These are phyloP conservation scores for Sporothrix luriei DNA, from an alignment of 2,329 filamentous ascomycete genomes.

Conservation along the genomic window DNA sequence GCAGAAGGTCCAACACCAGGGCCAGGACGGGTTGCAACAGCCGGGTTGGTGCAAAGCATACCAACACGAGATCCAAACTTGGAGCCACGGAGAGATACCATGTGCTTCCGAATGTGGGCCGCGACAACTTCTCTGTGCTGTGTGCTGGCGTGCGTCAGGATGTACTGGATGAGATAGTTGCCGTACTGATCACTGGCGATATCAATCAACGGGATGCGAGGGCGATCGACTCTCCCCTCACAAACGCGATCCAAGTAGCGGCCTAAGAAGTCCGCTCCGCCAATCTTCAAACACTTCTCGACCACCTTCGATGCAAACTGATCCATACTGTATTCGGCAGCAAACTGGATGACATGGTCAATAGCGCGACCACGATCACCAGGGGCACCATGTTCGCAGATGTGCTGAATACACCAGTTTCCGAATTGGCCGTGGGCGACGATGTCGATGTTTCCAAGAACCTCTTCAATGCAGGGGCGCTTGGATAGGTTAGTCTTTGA, in stretches of 20 bases:
- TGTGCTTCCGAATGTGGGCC: constrained; percentile 95
- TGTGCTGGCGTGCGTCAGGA: constrained; percentile 81
- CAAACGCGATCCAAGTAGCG: constrained; percentile 94
- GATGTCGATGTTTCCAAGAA: constrained; percentile 90
- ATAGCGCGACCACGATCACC: constrained; percentile 90
- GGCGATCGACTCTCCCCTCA: constrained; percentile 84
- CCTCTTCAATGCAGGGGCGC: constrained; percentile 97
- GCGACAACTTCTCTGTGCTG: constrained; percentile 94
- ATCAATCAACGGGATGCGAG: constrained; percentile 94
- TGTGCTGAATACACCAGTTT: constrained; percentile 99
- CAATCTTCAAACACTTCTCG: constrained; percentile 98
- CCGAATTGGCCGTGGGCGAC: constrained; percentile 97
- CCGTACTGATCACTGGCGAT: constrained; percentile 98
- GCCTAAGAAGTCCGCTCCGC: constrained; percentile 83
- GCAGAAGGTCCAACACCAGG: constrained; percentile 73
- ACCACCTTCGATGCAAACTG: constrained; percentile 99
- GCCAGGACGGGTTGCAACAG: constrained; percentile 83
- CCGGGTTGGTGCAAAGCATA: constrained; percentile 98
- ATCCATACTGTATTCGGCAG: constrained; percentile 96
- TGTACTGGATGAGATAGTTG: constrained; percentile 97
- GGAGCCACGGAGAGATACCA: constrained; percentile 96
- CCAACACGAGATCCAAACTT: constrained; percentile 98
- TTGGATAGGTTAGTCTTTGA: constrained; percentile 50
- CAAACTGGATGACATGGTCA: constrained; percentile 91
- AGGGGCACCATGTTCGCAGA: constrained; percentile 93